These are phyloP conservation scores for Metarhizium guizhouense DNA, from an alignment of 2,329 filamentous ascomycete species.

Conservation along the genomic window DNA sequence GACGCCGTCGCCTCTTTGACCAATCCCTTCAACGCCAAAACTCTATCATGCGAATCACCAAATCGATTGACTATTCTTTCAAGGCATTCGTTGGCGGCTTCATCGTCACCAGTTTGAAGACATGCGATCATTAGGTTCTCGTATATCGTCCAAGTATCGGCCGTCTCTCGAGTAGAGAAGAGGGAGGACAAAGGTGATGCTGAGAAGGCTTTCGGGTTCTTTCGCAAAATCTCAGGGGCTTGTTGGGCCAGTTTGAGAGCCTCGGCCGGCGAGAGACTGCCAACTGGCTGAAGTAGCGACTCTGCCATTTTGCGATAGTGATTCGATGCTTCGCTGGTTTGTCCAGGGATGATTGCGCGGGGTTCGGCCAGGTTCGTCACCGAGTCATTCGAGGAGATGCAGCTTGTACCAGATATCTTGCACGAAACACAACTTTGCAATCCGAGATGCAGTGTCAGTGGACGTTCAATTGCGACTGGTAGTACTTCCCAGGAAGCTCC, in stretches of 20 bases:
- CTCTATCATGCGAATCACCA: conserved; percentile 71
- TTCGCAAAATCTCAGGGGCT: conserved; percentile 47
- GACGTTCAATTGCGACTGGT: not conserved
- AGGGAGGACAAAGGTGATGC: conserved; percentile 45
- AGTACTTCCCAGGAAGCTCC: not conserved
- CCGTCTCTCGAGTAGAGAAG: conserved; percentile 54
- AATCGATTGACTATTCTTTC: conserved; percentile 72
- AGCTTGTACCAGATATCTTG: not conserved
- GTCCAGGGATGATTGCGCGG: not conserved
- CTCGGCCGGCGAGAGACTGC: conserved; percentile 45
- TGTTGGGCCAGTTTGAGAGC: conserved; percentile 52
- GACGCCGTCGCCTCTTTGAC: conserved; percentile 75
- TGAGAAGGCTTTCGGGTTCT: conserved; percentile 43
- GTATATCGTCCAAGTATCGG: conserved; percentile 75
- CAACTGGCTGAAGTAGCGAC: conserved; percentile 47
- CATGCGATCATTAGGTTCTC: conserved; percentile 83
- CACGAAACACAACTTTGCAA: not conserved
- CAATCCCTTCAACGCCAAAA: conserved; percentile 75
- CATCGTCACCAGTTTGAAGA: conserved; percentile 74
- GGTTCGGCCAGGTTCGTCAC: not conserved
- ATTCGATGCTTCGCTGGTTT: not conserved
- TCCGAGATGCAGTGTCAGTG: not conserved
- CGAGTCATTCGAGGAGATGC: not conserved
- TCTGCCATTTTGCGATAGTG: conserved; percentile 31
- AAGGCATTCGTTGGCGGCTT: conserved; percentile 66